Evolutionary conservation across 352 stramenopile species (phyloP).

Genomic region (Achlya hypogyna): DNA sequence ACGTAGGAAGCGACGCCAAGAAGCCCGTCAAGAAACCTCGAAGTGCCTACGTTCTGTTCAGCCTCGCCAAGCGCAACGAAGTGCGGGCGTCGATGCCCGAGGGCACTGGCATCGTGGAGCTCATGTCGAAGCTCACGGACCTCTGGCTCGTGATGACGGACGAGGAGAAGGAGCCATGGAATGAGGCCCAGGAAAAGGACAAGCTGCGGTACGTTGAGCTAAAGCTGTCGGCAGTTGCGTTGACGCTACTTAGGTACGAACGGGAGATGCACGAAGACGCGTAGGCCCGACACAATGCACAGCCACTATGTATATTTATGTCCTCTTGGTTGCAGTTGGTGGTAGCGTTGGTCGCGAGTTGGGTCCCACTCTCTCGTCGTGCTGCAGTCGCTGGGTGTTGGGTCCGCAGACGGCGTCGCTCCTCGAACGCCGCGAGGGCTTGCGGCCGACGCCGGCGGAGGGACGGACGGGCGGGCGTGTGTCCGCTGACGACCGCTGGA

Average conservation of each 20-base stretch:
- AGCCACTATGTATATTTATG: neutral
- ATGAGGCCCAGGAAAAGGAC: slow-evolving; percentile 49
- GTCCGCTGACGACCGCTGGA: too few species aligned
- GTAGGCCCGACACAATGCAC: neutral
- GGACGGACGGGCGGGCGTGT: too few species aligned
- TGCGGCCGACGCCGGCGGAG: too few species aligned
- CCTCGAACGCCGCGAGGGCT: too few species aligned
- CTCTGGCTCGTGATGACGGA: slow-evolving; percentile 52
- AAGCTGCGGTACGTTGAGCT: slow-evolving; percentile 39
- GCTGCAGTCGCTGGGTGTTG: too few species aligned
- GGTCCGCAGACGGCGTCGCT: too few species aligned
- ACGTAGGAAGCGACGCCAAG: slow-evolving; percentile 24
- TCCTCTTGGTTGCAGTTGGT: neutral
- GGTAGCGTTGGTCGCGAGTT: too few species aligned
- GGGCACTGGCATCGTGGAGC: slow-evolving; percentile 42
- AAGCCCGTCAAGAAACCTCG: slow-evolving; percentile 30
- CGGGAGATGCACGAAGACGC: slow-evolving; percentile 28
- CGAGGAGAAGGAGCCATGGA: slow-evolving; percentile 44
- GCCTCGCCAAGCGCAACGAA: slow-evolving; percentile 45
- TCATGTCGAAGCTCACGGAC: slow-evolving; percentile 45
- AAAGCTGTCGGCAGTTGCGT: neutral
- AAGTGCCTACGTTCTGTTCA: slow-evolving; percentile 63
- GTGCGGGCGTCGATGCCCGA: slow-evolving; percentile 35
- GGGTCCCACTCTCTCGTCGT: too few species aligned
- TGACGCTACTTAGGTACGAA: slow-evolving; percentile 19